Evolutionary conservation across 2,329 filamentous ascomycete species (phyloP), one percentile per base, ranked within the genome.

Genomic region (Xylariaceae sp.): DNA sequence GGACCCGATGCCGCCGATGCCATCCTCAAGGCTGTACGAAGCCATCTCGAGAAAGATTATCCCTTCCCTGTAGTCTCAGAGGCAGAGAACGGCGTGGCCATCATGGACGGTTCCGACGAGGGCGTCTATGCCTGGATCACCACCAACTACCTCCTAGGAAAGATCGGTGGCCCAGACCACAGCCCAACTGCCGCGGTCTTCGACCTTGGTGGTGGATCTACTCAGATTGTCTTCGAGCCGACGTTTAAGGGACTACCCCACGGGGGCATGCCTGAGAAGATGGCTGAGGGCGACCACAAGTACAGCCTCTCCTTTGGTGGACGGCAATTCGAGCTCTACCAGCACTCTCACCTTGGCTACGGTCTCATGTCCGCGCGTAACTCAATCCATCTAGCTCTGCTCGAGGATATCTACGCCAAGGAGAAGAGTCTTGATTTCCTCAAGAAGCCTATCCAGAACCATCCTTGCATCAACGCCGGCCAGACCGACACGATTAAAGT

Each of bases 91-190:
- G 94, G 95, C 51, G 90, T 99, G 28, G 84, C 91, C 57, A 95
- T 99, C 70, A 99, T 99, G 94, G 92, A 96, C 64, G 94, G 94
- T 57, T 91, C 89, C 46, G 89, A 97, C 66, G 94, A 99, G 75
- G 94, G 94, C 68, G 93, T 99, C 31, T 99, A 96, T 68, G 95
- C 94, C 48, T 99, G 94, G 94, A 96, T 99, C 70, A 99, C 94
- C 6, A 94, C 91, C 60, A 99, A 99, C 79, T 99, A 99, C 73
- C 87, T 99, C 39, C 84, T 99, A 19, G 93, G 93, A 66, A 97
- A 97, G 76, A 97, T 99, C 71, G 94, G 94, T 54, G 89, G 89
- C 11, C 89, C 91, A 2, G 93, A 97, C 68, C 84, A 92, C 70
- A 90, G 83, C 57, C 88, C 90, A 46, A 97, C 94, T 1, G 95